A percentile compares a stretch with the other conserved stretches of the same genome.
Conservation (phyloP, 163 green algal species). For the Prototheca stagnorum region DNA sequence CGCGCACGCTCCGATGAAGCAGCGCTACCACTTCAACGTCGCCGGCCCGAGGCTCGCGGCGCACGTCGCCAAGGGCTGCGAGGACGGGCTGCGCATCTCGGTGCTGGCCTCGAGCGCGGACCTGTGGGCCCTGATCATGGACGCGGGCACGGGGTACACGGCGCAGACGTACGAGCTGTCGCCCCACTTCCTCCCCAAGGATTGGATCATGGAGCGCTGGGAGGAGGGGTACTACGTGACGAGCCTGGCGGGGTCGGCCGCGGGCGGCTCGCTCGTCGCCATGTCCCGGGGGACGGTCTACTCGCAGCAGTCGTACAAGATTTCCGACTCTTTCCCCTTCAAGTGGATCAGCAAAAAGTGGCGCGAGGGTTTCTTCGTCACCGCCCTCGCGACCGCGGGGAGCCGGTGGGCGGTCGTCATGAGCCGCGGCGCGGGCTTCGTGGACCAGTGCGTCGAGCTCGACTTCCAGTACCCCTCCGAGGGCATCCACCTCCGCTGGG, state of each 20-base stretch:
- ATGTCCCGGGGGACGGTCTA: slow-evolving; percentile 96
- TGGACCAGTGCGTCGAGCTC: slow-evolving; percentile 94
- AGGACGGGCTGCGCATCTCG: slow-evolving; percentile 93
- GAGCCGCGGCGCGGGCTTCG: slow-evolving; percentile 85
- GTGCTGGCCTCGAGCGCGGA: slow-evolving; percentile 90
- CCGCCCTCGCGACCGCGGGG: slow-evolving; percentile 81
- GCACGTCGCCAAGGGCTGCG: slow-evolving; percentile 97
- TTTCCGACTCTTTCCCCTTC: slow-evolving; percentile 94
- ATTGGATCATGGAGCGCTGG: slow-evolving; percentile 99
- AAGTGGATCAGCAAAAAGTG: slow-evolving; percentile 99
- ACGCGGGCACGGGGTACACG: slow-evolving; percentile 80
- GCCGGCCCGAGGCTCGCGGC: slow-evolving; percentile 84
- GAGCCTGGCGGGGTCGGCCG: slow-evolving; percentile 40
- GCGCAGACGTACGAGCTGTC: slow-evolving; percentile 37
- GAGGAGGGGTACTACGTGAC: slow-evolving; percentile 99
- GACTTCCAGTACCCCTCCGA: slow-evolving; percentile 99
- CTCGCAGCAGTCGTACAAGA: slow-evolving; percentile 99
- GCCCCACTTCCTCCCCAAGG: slow-evolving; percentile 94
- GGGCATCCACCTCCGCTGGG: slow-evolving; percentile 91
- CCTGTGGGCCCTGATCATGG: slow-evolving; percentile 97
- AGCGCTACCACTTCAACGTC: slow-evolving; percentile 99
- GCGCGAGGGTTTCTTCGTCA: slow-evolving; percentile 99
- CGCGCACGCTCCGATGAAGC: slow-evolving; percentile 95
- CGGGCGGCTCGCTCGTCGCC: slow-evolving; percentile 69
- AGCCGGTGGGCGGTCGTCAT: slow-evolving; percentile 97